Base-by-base conservation (phyloP, 2,329 filamentous ascomycete genomes). In the Alternaria postmessia region DNA sequence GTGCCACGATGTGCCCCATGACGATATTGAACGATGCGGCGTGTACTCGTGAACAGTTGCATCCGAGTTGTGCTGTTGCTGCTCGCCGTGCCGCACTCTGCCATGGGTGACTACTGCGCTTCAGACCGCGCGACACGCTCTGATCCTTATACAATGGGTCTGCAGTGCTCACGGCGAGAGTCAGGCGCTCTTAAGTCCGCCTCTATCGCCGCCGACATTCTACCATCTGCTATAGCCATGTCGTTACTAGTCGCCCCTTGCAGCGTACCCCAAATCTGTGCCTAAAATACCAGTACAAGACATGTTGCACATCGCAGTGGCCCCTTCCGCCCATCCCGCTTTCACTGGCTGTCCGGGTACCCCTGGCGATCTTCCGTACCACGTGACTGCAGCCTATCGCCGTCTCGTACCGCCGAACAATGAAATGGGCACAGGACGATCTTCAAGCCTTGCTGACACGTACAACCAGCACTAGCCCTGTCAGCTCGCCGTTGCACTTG, bases 361-460 rank as follows among this genome's bases (percentile, higher is more conserved):
- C 64, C 64, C 64, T 66, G 59, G 59, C 62, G 57, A 64, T 66
- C 52, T 28, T 30, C 49, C 46, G 41, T 22, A 38, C 49, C 64
- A 65, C 64, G 63, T 65, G 64, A 65, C 42, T 11, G 5, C 3
- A 24, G 42, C 7, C 18, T 11, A 18, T 41, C 26, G 49, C 49
- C 47, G 52, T 49, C 51, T 52, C 58, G 60, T 59, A 28, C 59
- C 53, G 54, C 59, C 61, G 52, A 52, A 39, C 54, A 64, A 55
- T 63, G 60, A 55, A 24, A 49, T 39, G 39, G 51, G 26, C 51
- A 36, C 57, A 48, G 43, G 57, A 42, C 32, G 57, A 55, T 61
- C 44, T 24, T 38, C 53, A 51, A 52, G 67, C 62, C 58, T 66
- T 66, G 67, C 67, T 70, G 63, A 71, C 67, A 70, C 49, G 69